Evolutionary conservation across 495 filamentous ascomycete species (phyloP).

Genomic region (Oleoguttula mirabilis): DNA sequence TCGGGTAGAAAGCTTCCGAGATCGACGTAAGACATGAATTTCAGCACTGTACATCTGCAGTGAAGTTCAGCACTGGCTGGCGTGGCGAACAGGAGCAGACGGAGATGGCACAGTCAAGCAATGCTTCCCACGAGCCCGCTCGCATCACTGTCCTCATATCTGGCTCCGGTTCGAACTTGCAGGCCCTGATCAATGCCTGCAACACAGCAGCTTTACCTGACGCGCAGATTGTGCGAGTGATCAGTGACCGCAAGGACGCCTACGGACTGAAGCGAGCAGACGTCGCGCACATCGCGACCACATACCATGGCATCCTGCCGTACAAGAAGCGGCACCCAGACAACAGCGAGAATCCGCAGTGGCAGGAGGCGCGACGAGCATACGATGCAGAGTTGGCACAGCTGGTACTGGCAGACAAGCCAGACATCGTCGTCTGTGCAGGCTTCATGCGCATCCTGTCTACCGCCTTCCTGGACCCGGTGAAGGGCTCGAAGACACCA

Average conservation of each 20-base stretch:
- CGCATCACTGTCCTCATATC: slow-evolving; percentile 58
- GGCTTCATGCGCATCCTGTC: slow-evolving; percentile 69
- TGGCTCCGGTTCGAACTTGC: slow-evolving; percentile 76
- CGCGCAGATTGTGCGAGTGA: slow-evolving; percentile 57
- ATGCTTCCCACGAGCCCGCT: background rate
- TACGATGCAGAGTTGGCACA: slow-evolving; percentile 76
- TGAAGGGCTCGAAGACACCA: slow-evolving; percentile 42
- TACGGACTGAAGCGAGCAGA: slow-evolving; percentile 65
- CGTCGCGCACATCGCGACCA: slow-evolving; percentile 58
- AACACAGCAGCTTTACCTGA: slow-evolving; percentile 41
- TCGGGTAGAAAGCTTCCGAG: too few species aligned
- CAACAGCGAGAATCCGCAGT: slow-evolving; percentile 8
- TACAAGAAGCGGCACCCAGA: slow-evolving; percentile 36
- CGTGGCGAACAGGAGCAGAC: too few species aligned
- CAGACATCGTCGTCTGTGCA: slow-evolving; percentile 57
- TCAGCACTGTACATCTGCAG: too few species aligned
- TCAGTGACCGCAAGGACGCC: slow-evolving; percentile 72
- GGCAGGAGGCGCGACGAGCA: slow-evolving; percentile 34
- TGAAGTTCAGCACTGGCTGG: too few species aligned
- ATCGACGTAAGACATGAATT: too few species aligned
- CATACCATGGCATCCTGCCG: slow-evolving; percentile 75
- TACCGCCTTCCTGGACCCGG: slow-evolving; percentile 50
- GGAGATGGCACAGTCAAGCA: too few species aligned
- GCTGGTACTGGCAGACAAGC: slow-evolving; percentile 52
- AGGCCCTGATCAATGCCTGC: slow-evolving; percentile 74